phyloP scores from a whole-genome alignment of 768 basidiomycete genomes.

The Rhizopogon sp. region DNA sequence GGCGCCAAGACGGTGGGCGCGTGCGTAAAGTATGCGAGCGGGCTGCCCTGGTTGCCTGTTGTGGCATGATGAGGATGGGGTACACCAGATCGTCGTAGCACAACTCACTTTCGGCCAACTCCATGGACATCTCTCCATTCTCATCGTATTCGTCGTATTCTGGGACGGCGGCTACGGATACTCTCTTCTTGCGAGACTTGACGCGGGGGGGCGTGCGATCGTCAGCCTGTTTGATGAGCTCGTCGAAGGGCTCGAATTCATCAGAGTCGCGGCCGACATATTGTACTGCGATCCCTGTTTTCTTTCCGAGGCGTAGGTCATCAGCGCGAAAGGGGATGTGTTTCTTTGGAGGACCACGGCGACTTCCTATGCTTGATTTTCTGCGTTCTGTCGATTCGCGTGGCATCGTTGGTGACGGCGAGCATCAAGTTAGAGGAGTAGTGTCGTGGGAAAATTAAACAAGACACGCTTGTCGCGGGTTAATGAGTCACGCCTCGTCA shows the following conservation, averaged over 20 bases:
- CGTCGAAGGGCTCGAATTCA: constrained; percentile 79
- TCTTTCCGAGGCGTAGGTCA: constrained; percentile 74
- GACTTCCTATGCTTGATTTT: constrained; percentile 37
- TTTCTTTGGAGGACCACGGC: constrained; percentile 56
- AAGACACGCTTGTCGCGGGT: constrained; percentile 13
- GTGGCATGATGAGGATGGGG: constrained; percentile 4
- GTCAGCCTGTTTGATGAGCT: constrained; percentile 67
- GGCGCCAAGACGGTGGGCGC: constrained; percentile 34
- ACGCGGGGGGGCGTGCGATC: constrained; percentile 56
- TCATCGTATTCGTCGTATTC: constrained; percentile 41
- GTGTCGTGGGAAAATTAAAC: constrained; percentile 23
- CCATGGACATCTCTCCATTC: constrained; percentile 76
- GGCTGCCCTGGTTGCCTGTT: constrained; percentile 25
- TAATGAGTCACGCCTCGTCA: constrained; percentile 15
- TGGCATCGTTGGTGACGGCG: constrained; percentile 22
- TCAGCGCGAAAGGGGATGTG: constrained; percentile 79
- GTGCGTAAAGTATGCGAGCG: constrained; percentile 32
- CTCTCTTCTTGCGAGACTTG: constrained; percentile 46
- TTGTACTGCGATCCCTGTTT: constrained; percentile 66
- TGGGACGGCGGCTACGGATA: constrained; percentile 28
- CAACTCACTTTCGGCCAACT: constrained; percentile 62
- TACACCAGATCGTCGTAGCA: background rate
- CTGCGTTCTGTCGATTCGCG: constrained; percentile 19
- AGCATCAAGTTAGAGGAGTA: background rate
- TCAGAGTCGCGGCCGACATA: constrained; percentile 71